A percentile compares a stretch with the other conserved stretches of the same genome.
These are phyloP conservation scores for Beta vulgaris DNA, from an alignment of 148 eudicot genomes.

Conservation along the genomic window DNA sequence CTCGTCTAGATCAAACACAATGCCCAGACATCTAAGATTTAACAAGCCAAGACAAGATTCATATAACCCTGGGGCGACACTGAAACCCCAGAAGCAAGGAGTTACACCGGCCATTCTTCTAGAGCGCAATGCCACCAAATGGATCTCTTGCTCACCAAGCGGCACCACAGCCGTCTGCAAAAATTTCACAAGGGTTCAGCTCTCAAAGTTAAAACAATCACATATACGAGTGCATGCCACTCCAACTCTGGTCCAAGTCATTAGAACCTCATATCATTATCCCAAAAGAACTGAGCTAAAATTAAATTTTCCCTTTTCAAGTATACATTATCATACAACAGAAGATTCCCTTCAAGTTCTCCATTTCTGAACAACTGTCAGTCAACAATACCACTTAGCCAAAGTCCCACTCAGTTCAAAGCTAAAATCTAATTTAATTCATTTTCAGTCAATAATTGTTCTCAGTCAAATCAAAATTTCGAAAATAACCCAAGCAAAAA, in stretches of 20 bases:
- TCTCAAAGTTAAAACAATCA: background rate
- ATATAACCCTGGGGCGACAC: constrained; percentile 58
- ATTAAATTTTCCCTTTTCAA: background rate
- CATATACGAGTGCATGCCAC: background rate
- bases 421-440: background rate
- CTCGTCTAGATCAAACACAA: constrained; percentile 98
- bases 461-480: background rate
- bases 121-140: constrained; percentile 91
- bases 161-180: constrained; percentile 75
- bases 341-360: background rate
- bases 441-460: background rate
- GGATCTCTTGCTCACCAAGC: constrained; percentile 71
- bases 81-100: constrained; percentile 89
- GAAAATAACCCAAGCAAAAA: background rate
- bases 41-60: constrained; percentile 81
- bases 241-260: background rate
- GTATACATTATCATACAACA: background rate
- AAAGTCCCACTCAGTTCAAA: background rate
- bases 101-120: constrained; percentile 43
- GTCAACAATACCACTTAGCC: background rate
- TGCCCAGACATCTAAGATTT: constrained; percentile 95
- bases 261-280: background rate
- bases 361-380: background rate
- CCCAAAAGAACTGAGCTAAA: background rate
- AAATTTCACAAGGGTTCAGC: background rate